A percentile compares a stretch with the other conserved stretches of the same genome.
These are phyloP conservation scores for Debaryomyces robertsiae DNA, from an alignment of 1,139 yeast species.

Conservation along the genomic window DNA sequence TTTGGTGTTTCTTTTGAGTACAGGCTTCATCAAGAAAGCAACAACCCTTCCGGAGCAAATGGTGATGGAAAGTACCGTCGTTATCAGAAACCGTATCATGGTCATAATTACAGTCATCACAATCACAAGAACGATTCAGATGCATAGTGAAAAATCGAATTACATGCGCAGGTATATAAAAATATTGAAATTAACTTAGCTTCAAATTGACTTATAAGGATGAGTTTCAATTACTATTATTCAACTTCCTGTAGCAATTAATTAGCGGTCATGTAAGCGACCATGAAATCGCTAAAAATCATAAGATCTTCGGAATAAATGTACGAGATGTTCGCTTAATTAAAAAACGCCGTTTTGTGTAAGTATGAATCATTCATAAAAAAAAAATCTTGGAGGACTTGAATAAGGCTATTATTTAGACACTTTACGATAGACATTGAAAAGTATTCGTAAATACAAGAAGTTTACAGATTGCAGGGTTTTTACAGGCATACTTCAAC, in stretches of 20 bases:
- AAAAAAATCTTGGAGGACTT: not conserved
- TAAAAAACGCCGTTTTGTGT: not conserved
- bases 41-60: constrained; percentile 16
- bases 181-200: too few species aligned
- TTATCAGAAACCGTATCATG: constrained; percentile 9
- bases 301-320: too few species aligned
- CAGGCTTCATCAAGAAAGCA: constrained; percentile 46
- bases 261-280: not conserved
- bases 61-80: constrained; percentile 14
- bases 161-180: constrained; percentile 1
- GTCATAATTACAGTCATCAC: constrained; percentile 2
- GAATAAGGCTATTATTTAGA: too few species aligned
- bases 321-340: too few species aligned
- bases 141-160: not conserved
- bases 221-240: too few species aligned
- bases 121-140: constrained; percentile 8
- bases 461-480: too few species aligned
- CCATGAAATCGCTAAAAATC: too few species aligned
- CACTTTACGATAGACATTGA: too few species aligned
- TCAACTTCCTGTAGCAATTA: constrained; percentile 1
- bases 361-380: not conserved
- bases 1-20: constrained; percentile 50
- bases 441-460: too few species aligned
- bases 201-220: too few species aligned
- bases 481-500: too few species aligned